A percentile compares a stretch with the other conserved stretches of the same genome.
Evolutionary conservation across 169 alveolate genomes (phyloP).

Genomic region (Plasmodium inui): DNA sequence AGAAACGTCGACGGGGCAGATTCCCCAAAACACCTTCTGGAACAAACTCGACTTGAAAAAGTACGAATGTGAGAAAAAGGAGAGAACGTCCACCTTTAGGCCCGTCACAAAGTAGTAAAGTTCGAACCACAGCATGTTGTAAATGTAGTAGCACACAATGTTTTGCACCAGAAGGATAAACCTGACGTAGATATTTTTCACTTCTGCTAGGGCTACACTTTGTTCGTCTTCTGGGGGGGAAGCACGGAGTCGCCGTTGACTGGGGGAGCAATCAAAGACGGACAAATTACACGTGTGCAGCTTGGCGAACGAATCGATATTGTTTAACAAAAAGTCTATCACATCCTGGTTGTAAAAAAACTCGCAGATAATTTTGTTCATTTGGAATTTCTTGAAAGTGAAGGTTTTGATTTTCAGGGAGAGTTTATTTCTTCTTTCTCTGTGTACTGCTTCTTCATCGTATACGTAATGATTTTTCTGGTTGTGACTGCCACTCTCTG

Average conservation of each 20-base stretch:
- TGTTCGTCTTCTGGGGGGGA: background rate
- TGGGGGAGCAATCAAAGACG: background rate
- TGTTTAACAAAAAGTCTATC: slow-evolving; percentile 14
- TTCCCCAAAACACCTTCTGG: slow-evolving; percentile 72
- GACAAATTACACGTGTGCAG: slow-evolving; percentile 31
- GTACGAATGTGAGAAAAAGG: slow-evolving; percentile 61
- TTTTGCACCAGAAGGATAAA: slow-evolving; percentile 58
- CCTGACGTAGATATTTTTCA: slow-evolving; percentile 31
- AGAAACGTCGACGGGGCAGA: slow-evolving; percentile 67
- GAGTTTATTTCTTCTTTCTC: background rate
- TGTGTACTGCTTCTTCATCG: background rate
- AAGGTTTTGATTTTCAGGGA: slow-evolving; percentile 32
- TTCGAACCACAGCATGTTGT: slow-evolving; percentile 74
- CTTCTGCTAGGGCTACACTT: background rate
- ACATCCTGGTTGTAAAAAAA: slow-evolving; percentile 72
- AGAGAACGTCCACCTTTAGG: slow-evolving; percentile 46
- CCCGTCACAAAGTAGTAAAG: slow-evolving; percentile 37
- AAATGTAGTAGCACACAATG: slow-evolving; percentile 56
- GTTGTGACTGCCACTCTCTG: background rate
- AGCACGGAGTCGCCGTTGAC: background rate
- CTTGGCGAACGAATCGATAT: slow-evolving; percentile 5
- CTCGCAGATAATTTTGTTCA: slow-evolving; percentile 72
- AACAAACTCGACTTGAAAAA: slow-evolving; percentile 61
- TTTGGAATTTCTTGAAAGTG: slow-evolving; percentile 17
- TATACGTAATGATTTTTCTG: background rate